These are phyloP conservation scores for Wickerhamiella sorbophila DNA, from an alignment of 805 yeast genomes.

Conservation along the genomic window DNA sequence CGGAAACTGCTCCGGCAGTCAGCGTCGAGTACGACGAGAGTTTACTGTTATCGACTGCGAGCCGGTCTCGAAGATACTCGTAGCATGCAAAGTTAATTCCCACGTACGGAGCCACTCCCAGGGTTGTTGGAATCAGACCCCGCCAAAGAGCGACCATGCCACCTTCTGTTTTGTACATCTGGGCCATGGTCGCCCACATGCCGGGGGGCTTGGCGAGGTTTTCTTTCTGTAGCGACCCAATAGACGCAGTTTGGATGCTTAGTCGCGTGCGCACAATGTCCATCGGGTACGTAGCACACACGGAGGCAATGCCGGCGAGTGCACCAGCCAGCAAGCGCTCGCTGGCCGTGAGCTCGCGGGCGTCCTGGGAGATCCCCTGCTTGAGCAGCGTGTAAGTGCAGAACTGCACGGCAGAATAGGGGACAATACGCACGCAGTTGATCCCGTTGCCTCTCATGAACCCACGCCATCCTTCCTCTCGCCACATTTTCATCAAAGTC, in stretches of 20 bases:
- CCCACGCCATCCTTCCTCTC: constrained; percentile 86
- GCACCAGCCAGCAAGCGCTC: constrained; percentile 68
- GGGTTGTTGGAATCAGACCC: constrained; percentile 79
- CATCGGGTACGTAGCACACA: constrained; percentile 76
- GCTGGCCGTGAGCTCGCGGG: constrained; percentile 24
- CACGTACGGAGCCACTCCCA: constrained; percentile 94
- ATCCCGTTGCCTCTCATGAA: constrained; percentile 80
- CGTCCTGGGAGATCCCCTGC: constrained; percentile 20
- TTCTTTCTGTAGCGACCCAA: constrained; percentile 15
- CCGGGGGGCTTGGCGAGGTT: constrained; percentile 47
- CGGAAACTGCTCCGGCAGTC: constrained; percentile 69
- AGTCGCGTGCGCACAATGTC: constrained; percentile 84
- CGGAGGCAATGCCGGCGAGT: constrained; percentile 66
- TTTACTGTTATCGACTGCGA: constrained; percentile 24
- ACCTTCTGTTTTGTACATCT: constrained; percentile 65
- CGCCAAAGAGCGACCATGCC: constrained; percentile 65
- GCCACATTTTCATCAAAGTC: constrained; percentile 65
- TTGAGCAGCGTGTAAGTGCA: constrained; percentile 53
- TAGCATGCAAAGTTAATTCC: constrained; percentile 85
- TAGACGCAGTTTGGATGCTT: constrained; percentile 73
- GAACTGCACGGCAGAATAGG: constrained; percentile 90
- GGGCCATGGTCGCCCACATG: constrained; percentile 39
- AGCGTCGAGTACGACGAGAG: constrained; percentile 42
- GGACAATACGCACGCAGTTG: constrained; percentile 80
- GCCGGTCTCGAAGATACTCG: constrained; percentile 55